Conservation (phyloP, 371 early-diverging fungal genomes). For the Rhizopus delemar region DNA sequence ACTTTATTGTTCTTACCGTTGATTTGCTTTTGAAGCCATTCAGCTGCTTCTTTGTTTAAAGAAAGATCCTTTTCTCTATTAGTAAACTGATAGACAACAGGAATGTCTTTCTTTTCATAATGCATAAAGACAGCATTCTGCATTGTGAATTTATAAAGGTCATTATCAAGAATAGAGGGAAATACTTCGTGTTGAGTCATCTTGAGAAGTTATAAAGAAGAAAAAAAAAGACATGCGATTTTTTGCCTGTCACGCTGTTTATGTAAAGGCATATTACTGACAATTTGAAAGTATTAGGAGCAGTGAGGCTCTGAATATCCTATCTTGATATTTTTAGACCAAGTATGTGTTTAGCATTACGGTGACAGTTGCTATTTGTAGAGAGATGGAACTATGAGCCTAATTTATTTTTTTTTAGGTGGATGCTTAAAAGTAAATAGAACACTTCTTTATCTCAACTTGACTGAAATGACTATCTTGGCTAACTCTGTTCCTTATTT, state of each 20-base stretch:
- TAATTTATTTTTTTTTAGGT: too few relatives aligned
- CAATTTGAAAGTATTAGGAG: too few relatives aligned
- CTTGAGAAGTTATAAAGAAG: neutral
- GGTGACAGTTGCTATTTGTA: too few relatives aligned
- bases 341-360: too few relatives aligned
- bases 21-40: conserved; percentile 53
- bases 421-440: too few relatives aligned
- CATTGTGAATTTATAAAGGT: conserved; percentile 83
- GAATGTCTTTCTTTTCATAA: conserved; percentile 60
- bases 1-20: conserved; percentile 31
- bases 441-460: too few relatives aligned
- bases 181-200: conserved; percentile 27
- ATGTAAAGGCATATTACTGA: too few relatives aligned
- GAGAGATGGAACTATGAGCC: too few relatives aligned
- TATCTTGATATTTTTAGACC: too few relatives aligned
- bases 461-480: too few relatives aligned
- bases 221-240: neutral
- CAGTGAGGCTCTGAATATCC: too few relatives aligned
- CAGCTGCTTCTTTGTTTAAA: conserved; percentile 47
- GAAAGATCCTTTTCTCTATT: conserved; percentile 58
- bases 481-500: too few relatives aligned
- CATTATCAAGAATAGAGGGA: conserved; percentile 69
- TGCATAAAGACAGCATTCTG: conserved; percentile 75
- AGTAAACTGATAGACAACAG: conserved; percentile 68
- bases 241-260: neutral